Base-by-base conservation (phyloP, 345 rosid genomes). In the Eucalyptus marginata region DNA sequence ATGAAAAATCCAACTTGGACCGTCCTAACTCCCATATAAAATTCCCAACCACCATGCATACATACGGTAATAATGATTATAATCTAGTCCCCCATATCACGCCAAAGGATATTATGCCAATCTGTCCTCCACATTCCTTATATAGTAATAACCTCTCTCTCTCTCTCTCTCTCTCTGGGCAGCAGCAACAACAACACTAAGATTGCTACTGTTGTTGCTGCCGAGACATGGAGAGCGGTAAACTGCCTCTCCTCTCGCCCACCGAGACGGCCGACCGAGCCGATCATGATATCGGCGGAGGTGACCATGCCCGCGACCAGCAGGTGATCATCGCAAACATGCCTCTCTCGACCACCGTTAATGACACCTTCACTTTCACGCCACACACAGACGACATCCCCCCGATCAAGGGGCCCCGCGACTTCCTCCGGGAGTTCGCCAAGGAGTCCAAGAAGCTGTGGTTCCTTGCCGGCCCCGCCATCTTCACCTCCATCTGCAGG, bases 401-500 rank as follows among this genome's bases (percentile, higher is more conserved):
- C 13, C 98, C 95, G 3, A 96, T 97, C 91, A 91, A 58, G 44
- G 79, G 92, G 86, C 31, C 89, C 88, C 76, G 90, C 4, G 96
- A 90, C 40, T 96, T 97, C 92, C 91, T 87, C 81, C 91, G 92
- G 24, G 95, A 96, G 91, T 97, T 93, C 91, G 76, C 59, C 58
- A 85, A 51, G 10, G 99, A 97, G 87, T 86, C 92, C 44, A 94
- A 92, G 89, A 97, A 95, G 90, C 93, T 97, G 10, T 96, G 99
- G 99, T 95, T 88, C 93, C 93, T 97, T 2, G 99, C 99, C 4
- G 97, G 96, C 43, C 99, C 99, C 2, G 99, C 99, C 92, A 96
- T 96, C 90, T 97, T 96, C 96, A 97, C 99, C 84, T 90, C 94
- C 68, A 2, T 96, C n/a, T 93, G 91, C 89, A 96, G 95, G 86